Evolutionary conservation across 192 early-diverging fungal species (phyloP).

Genomic region (Linnemannia schmuckeri): DNA sequence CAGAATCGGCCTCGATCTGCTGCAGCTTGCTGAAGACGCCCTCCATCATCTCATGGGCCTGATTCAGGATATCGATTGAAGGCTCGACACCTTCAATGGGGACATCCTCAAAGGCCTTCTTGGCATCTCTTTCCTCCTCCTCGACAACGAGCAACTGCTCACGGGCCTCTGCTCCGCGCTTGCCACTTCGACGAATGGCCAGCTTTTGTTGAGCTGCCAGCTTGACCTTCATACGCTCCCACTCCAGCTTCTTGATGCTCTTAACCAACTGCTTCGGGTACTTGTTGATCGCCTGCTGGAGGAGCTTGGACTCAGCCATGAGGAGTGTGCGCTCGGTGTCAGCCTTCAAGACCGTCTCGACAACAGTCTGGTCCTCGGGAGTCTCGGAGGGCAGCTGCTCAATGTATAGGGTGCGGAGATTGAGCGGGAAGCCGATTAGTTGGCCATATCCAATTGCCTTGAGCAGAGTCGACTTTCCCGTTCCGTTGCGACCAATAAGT

Average conservation of each 20-base stretch:
- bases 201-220: constrained; percentile 66
- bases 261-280: constrained; percentile 60
- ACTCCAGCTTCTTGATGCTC: constrained; percentile 57
- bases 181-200: constrained; percentile 75
- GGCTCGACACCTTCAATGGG: constrained; percentile 48
- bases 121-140: constrained; percentile 44
- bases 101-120: constrained; percentile 50
- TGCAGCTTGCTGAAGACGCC: constrained; percentile 70
- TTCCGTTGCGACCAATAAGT: constrained; percentile 83
- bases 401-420: constrained; percentile 84
- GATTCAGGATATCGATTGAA: constrained; percentile 66
- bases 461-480: constrained; percentile 80
- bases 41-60: constrained; percentile 69
- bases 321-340: constrained; percentile 71
- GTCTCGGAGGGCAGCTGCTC: constrained; percentile 79
- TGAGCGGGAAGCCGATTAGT: constrained; percentile 86
- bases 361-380: constrained; percentile 58
- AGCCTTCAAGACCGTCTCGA: constrained; percentile 75
- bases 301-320: constrained; percentile 58
- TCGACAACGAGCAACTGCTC: constrained; percentile 62
- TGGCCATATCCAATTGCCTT: constrained; percentile 70
- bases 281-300: constrained; percentile 63
- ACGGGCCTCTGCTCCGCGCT: constrained; percentile 74
- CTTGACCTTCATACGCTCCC: constrained; percentile 57
- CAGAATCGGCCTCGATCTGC: constrained; percentile 72